Conservation (phyloP, 2,329 filamentous ascomycete genomes). For the Penicillium hesseltinei region DNA sequence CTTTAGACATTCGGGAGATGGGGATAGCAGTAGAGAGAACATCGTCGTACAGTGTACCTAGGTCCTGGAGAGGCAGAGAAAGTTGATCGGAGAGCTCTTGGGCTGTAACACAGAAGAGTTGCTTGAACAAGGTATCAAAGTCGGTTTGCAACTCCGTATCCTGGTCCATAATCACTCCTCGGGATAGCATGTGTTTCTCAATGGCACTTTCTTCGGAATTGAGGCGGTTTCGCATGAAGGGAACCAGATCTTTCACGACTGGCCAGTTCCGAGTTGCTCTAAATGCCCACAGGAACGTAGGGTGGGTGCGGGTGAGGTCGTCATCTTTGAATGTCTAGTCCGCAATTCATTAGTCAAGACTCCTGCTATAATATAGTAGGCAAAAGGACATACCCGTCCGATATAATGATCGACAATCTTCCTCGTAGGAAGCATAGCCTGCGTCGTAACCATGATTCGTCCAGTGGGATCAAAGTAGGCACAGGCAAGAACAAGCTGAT, state of each 20-base stretch:
- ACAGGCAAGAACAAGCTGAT: slow-evolving; percentile 55
- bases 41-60: slow-evolving; percentile 73
- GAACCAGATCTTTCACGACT: slow-evolving; percentile 65
- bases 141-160: slow-evolving; percentile 61
- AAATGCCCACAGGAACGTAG: slow-evolving; percentile 85
- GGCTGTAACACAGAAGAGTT: slow-evolving; percentile 79
- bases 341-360: slow-evolving; percentile 16
- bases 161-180: slow-evolving; percentile 29
- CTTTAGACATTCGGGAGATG: slow-evolving; percentile 28
- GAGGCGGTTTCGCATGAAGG: slow-evolving; percentile 72
- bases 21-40: slow-evolving; percentile 64
- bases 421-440: slow-evolving; percentile 47
- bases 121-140: slow-evolving; percentile 75
- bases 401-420: slow-evolving; percentile 78
- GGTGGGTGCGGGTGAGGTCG: slow-evolving; percentile 71
- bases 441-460: slow-evolving; percentile 47
- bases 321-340: slow-evolving; percentile 61
- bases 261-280: slow-evolving; percentile 76
- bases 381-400: slow-evolving; percentile 52
- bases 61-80: slow-evolving; percentile 59
- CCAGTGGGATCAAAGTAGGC: slow-evolving; percentile 46
- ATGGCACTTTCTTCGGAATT: slow-evolving; percentile 48
- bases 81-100: slow-evolving; percentile 68
- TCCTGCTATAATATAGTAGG: not conserved
- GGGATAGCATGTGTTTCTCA: slow-evolving; percentile 51